Percentiles rank a stretch among this genome's conserved stretches.
phyloP scores from a whole-genome alignment of 176 grass and related monocot genomes.

The Cenchrus fungigraminus region DNA sequence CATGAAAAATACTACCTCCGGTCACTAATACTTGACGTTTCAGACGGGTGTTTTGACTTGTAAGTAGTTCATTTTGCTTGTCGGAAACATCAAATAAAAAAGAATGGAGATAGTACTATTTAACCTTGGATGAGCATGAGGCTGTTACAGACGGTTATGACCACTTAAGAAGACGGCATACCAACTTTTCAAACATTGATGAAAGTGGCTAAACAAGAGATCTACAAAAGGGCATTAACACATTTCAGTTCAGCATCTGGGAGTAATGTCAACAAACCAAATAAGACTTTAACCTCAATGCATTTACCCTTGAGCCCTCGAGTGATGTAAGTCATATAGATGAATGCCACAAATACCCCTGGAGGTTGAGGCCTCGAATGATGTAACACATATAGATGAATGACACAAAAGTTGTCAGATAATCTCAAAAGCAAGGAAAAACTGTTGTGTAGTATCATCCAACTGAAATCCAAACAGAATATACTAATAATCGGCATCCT shows the following conservation, averaged over 20 bases:
- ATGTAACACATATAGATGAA: slow-evolving; percentile 2
- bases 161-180: slow-evolving; percentile 23
- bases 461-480: slow-evolving; percentile 11
- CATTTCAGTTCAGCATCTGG: slow-evolving; percentile 11
- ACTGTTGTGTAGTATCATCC: slow-evolving; percentile 3
- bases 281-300: neutral
- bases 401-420: neutral
- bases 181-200: slow-evolving; percentile 32
- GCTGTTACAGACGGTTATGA: neutral
- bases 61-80: too few species aligned
- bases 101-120: neutral
- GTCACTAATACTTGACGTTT: too few species aligned
- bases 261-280: neutral
- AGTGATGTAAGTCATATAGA: neutral
- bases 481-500: neutral
- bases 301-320: neutral
- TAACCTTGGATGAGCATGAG: neutral
- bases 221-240: slow-evolving; percentile 5
- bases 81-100: too few species aligned
- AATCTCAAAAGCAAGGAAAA: neutral
- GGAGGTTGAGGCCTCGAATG: neutral
- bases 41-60: too few species aligned
- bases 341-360: neutral
- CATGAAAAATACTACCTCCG: neutral
- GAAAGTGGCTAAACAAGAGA: slow-evolving; percentile 15